Conservation (phyloP, 768 basidiomycete species). For the Lanmaoa pseudosensibilis region DNA sequence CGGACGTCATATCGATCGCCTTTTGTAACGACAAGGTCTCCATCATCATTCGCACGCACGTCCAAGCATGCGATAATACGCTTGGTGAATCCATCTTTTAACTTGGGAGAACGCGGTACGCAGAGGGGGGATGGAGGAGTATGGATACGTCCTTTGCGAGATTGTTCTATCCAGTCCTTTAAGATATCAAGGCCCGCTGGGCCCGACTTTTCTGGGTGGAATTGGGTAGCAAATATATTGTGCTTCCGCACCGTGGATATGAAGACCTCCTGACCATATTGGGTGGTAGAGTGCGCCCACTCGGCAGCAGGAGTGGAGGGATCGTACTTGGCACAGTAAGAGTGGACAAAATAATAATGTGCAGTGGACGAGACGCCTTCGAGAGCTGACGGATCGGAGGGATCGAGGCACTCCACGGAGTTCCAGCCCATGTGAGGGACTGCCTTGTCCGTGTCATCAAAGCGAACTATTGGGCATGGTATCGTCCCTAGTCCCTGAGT, state of each 20-base stretch:
- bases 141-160: slow-evolving; percentile 41
- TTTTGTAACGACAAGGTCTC: slow-evolving; percentile 98
- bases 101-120: slow-evolving; percentile 38
- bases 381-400: slow-evolving; percentile 37
- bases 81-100: slow-evolving; percentile 76
- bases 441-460: slow-evolving; percentile 70
- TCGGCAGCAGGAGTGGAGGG: slow-evolving; percentile 56
- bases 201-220: slow-evolving; percentile 98
- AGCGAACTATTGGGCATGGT: slow-evolving; percentile 75
- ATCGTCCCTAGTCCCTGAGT: slow-evolving; percentile 80
- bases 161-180: slow-evolving; percentile 71
- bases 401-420: slow-evolving; percentile 57
- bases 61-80: slow-evolving; percentile 98
- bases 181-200: slow-evolving; percentile 79
- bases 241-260: slow-evolving; percentile 78
- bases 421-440: slow-evolving; percentile 99
- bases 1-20: slow-evolving; percentile 99
- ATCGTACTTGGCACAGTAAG: slow-evolving; percentile 81
- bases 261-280: slow-evolving; percentile 94
- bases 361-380: slow-evolving; percentile 52
- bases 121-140: slow-evolving; percentile 31
- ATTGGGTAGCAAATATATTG: slow-evolving; percentile 91
- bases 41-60: slow-evolving; percentile 92
- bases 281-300: slow-evolving; percentile 85
- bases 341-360: slow-evolving; percentile 97